These are phyloP conservation scores for Xylariaceae sp. DNA, from an alignment of 2,329 filamentous ascomycete genomes.

Conservation along the genomic window DNA sequence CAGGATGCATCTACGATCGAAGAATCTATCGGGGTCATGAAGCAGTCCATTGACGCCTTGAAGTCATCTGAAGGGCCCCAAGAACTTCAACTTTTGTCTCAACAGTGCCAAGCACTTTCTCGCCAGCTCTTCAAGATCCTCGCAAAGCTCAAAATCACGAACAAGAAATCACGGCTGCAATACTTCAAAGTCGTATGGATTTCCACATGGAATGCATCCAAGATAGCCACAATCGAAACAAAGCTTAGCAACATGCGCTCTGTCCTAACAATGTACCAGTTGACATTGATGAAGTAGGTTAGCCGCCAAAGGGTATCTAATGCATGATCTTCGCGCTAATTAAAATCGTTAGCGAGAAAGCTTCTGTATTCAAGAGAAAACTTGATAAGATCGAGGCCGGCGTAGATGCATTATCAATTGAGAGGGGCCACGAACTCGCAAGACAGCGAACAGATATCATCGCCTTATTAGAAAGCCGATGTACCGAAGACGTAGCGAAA, in stretches of 20 bases:
- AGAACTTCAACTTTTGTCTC: background rate
- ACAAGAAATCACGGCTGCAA: background rate
- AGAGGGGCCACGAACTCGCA: background rate
- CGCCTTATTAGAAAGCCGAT: background rate
- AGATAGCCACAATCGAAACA: background rate
- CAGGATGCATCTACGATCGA: background rate
- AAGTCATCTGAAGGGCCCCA: background rate
- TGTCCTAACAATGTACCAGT: background rate
- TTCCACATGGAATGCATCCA: background rate
- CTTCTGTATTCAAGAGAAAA: background rate
- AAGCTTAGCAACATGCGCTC: background rate
- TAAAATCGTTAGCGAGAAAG: background rate
- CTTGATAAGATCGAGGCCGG: background rate
- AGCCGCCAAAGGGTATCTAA: too few relatives aligned
- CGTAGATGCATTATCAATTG: background rate
- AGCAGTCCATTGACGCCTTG: background rate
- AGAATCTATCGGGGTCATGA: background rate
- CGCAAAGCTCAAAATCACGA: background rate
- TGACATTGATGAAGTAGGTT: background rate
- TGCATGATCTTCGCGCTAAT: background rate
- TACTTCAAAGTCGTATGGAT: background rate
- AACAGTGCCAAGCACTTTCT: background rate
- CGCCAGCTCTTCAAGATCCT: background rate
- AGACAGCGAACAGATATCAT: background rate
- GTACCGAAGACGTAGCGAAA: background rate